These are phyloP conservation scores for Rhodotorula sp. DNA, from an alignment of 1,284 basidiomycete genomes.

Conservation along the genomic window DNA sequence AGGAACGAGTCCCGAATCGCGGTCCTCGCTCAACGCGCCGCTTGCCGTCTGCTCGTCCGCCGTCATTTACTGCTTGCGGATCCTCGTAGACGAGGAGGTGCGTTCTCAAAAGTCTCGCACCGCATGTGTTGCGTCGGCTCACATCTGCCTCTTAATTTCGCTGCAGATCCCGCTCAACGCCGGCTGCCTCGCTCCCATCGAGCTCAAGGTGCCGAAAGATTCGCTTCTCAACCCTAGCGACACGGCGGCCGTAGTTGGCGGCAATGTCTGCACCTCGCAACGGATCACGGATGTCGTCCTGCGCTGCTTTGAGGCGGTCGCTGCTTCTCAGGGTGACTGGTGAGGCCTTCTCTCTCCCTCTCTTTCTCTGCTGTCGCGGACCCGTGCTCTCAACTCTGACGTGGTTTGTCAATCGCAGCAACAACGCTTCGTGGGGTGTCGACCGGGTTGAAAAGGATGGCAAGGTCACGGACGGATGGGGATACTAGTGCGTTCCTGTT, in stretches of 20 bases:
- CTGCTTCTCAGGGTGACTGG: constrained; percentile 85
- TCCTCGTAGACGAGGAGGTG: constrained; percentile 79
- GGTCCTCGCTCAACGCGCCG: constrained; percentile 69
- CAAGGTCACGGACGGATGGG: neutral
- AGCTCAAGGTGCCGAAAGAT: constrained; percentile 67
- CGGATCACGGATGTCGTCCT: constrained; percentile 92
- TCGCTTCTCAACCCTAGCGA: constrained; percentile 75
- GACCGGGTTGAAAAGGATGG: constrained; percentile 70
- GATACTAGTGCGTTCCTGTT: neutral
- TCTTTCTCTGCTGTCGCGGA: neutral
- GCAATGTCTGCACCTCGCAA: constrained; percentile 64
- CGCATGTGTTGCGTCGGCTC: too few relatives aligned
- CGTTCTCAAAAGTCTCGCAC: neutral
- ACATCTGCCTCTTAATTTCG: too few relatives aligned
- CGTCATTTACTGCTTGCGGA: constrained; percentile 88
- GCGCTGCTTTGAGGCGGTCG: constrained; percentile 86
- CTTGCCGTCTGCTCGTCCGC: constrained; percentile 81
- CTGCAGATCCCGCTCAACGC: constrained; percentile 82
- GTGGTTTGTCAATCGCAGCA: constrained; percentile 44
- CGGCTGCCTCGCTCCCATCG: constrained; percentile 66
- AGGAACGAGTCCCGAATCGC: constrained; percentile 53
- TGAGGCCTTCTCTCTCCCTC: neutral
- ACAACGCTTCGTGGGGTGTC: constrained; percentile 85
- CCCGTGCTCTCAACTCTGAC: neutral
- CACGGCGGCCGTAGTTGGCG: constrained; percentile 41